A percentile compares a stretch with the other conserved stretches of the same genome.
Conservation (phyloP, 495 filamentous ascomycete species). For the Chaetomium cochliodes region DNA sequence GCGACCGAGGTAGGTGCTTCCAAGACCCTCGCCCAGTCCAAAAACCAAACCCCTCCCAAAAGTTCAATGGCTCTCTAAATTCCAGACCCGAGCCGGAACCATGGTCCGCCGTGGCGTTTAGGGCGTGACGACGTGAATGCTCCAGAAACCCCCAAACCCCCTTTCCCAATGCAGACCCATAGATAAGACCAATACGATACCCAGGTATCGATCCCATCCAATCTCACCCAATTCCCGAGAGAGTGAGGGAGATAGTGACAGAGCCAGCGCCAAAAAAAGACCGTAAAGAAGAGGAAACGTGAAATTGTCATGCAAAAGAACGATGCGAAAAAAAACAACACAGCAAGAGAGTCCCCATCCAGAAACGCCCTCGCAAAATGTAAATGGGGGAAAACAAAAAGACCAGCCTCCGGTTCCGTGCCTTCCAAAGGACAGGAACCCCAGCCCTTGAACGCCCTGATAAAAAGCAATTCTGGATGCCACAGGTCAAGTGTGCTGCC, state of each 20-base stretch:
- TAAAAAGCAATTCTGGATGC: conserved; percentile 4
- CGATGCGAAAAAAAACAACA: conserved; percentile 15
- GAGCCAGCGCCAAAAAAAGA: conserved; percentile 5
- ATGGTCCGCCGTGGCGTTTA: not conserved
- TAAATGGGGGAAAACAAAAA: not conserved
- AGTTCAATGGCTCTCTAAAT: not conserved
- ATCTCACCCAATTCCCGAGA: not conserved
- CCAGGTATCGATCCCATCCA: conserved; percentile 9
- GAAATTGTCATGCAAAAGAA: conserved; percentile 5
- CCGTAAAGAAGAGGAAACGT: not conserved
- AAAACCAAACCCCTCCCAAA: not conserved
- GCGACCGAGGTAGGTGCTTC: not conserved
- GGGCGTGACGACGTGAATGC: conserved; percentile 1
- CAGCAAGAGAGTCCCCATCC: not conserved
- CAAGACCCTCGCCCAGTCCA: not conserved
- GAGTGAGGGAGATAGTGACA: not conserved
- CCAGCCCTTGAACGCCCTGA: conserved; percentile 10
- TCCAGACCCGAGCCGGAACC: not conserved
- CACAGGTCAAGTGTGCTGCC: not conserved
- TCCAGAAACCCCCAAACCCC: not conserved
- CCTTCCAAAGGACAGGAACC: not conserved
- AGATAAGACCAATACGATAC: not conserved
- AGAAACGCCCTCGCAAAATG: conserved; percentile 5
- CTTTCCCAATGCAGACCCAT: not conserved
- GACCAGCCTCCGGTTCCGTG: conserved; percentile 7